A percentile compares a stretch with the other conserved stretches of the same genome.
phyloP scores from a whole-genome alignment of 306 rosid genomes.

The Styphnolobium japonicum region DNA sequence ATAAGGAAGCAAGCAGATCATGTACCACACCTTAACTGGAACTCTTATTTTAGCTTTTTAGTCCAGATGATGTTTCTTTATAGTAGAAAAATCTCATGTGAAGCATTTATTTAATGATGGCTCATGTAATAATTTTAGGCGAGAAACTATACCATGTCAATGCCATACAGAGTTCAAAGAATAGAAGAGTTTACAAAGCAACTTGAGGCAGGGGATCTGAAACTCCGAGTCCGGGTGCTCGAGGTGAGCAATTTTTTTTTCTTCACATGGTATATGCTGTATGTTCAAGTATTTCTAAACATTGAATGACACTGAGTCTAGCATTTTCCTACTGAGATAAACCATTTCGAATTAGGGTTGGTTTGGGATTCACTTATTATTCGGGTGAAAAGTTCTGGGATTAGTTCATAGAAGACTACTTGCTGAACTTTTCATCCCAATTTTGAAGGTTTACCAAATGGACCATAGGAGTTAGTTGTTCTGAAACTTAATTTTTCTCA shows the following conservation, averaged over 20 bases:
- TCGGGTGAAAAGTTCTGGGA: too few relatives aligned
- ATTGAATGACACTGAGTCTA: not conserved
- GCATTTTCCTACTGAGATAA: not conserved
- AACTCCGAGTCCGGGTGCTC: conserved; percentile 93
- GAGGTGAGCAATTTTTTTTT: conserved; percentile 48
- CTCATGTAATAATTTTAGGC: conserved; percentile 49
- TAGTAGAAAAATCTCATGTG: not conserved
- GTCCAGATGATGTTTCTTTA: conserved; percentile 2
- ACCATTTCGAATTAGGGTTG: not conserved
- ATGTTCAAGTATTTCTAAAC: not conserved
- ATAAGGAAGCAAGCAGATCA: conserved; percentile 90
- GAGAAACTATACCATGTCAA: conserved; percentile 78
- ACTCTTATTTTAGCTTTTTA: conserved; percentile 12
- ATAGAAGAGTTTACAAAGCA: conserved; percentile 89
- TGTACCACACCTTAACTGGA: conserved; percentile 38
- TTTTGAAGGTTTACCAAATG: too few relatives aligned
- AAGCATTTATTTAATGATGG: conserved; percentile 1
- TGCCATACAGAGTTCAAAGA: conserved; percentile 93
- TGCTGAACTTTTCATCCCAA: too few relatives aligned
- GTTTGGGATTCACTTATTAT: too few relatives aligned
- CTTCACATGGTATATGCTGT: not conserved
- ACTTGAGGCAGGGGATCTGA: conserved; percentile 83
- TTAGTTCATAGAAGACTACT: too few relatives aligned
- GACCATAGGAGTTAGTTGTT: not conserved
- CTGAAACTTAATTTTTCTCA: not conserved